Evolutionary conservation across 202 grass and related monocot species (phyloP).

Genomic region (Saccharum hybrid): DNA sequence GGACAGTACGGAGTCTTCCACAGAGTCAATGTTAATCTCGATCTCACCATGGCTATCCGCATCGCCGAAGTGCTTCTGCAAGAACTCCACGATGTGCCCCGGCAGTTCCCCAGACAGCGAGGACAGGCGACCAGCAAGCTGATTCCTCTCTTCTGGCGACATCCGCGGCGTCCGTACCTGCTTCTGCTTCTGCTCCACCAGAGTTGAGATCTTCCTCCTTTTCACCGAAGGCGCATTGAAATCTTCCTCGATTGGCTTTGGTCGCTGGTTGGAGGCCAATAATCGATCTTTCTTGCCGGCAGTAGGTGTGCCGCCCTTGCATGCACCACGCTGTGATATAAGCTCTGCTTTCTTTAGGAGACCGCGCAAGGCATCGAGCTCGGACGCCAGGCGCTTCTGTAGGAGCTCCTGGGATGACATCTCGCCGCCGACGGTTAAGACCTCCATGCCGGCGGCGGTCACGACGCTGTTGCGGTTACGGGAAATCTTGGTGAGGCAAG

Average conservation of each 20-base stretch:
- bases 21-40: background rate
- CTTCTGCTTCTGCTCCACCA: background rate
- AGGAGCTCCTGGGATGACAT: too few relatives aligned
- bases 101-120: background rate
- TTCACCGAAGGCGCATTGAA: background rate
- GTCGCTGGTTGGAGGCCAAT: background rate
- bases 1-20: background rate
- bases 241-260: background rate
- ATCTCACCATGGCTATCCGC: background rate
- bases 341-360: constrained; percentile 18
- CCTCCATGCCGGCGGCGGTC: too few relatives aligned
- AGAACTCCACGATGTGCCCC: background rate
- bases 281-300: background rate
- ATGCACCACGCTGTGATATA: background rate
- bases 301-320: background rate
- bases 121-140: background rate
- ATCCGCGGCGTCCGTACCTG: background rate
- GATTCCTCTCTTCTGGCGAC: background rate
- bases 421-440: too few relatives aligned
- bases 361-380: too few relatives aligned
- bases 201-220: background rate
- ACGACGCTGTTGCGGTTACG: too few relatives aligned
- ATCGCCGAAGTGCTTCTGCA: background rate
- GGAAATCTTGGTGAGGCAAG: too few relatives aligned
- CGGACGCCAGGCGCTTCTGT: too few relatives aligned